Base-by-base conservation (phyloP, 1,284 basidiomycete genomes). In the Pseudozyma hubeiensis region DNA sequence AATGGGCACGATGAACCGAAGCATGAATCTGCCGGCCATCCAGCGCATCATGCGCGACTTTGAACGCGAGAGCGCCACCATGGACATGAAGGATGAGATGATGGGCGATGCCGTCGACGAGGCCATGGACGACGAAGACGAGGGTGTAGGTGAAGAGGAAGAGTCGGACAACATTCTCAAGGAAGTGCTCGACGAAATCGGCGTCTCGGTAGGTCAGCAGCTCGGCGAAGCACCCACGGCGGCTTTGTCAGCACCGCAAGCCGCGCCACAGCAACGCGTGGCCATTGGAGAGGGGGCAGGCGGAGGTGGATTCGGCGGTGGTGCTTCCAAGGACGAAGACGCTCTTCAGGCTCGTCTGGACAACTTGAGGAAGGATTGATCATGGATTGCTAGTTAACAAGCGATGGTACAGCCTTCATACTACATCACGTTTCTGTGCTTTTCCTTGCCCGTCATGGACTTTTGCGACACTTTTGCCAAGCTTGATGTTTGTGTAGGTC, bases 21-120 rank as follows among this genome's bases (percentile, higher is more conserved):
- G 92, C 39, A 89, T 99, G 78, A 99, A 99, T 85, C 89, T 99
- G 11, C 96, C 97, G 8, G 89, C 90, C 77, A 98, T 99, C 68
- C 93, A 95, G 84, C 90, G 90, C 55, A 98, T 99, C 83, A 94
- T 99, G 92, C 92, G 91, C 78, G 96, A 99, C 51, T 99, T 99
- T 78, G 96, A 99, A 87, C 92, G 91, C 81, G 97, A 99, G 86
- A 96, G 91, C 72, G 90, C 92, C 10, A 93, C 92, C 84, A 99
- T 99, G 97, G 96, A 99, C 85, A 99, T 99, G 97, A 99, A 98
- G 86, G 97, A 98, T 86, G 96, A 97, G 85, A 97, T 99, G 92
- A 99, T 99, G 96, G 93, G 92, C 40, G 97, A 99, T 69, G 92
- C 95, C 1, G 92, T 99, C 9, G 97, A 99, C 86, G 96, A 97